These are phyloP conservation scores for Cichorium intybus DNA, from an alignment of 140 eudicot genomes.

Conservation along the genomic window DNA sequence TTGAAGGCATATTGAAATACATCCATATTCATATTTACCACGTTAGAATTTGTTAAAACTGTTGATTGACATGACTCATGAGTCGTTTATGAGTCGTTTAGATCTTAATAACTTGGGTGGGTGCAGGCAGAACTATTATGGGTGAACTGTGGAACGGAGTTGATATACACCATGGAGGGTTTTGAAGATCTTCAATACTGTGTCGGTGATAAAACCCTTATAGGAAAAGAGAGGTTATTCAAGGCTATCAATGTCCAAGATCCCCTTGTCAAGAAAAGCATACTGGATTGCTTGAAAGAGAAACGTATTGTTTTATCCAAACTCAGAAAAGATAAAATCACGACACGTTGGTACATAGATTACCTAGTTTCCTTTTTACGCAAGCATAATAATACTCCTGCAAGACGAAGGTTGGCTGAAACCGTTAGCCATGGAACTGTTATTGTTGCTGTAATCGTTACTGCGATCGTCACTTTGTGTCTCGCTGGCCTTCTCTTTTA, in stretches of 20 bases:
- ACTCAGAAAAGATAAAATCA: constrained; percentile 43
- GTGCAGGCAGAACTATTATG: constrained; percentile 70
- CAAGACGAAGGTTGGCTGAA: constrained; percentile 49
- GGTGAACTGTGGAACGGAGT: constrained; percentile 56
- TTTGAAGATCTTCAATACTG: constrained; percentile 38
- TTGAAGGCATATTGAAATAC: not conserved
- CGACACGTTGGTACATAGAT: constrained; percentile 33
- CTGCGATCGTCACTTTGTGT: constrained; percentile 55
- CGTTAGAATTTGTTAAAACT: not conserved
- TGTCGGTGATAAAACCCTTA: constrained; percentile 15
- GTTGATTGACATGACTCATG: no score
- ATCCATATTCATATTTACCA: no score
- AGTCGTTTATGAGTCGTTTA: no score
- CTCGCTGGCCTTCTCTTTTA: constrained; percentile 44
- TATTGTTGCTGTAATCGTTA: constrained; percentile 50
- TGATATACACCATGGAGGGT: constrained; percentile 49
- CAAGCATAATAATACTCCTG: constrained; percentile 17
- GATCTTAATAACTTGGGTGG: constrained; percentile 19
- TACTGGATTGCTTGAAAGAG: constrained; percentile 54
- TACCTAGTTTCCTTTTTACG: constrained; percentile 27
- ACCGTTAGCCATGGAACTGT: constrained; percentile 38
- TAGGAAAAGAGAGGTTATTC: constrained; percentile 25
- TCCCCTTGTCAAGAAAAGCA: constrained; percentile 47
- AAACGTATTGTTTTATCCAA: constrained; percentile 35
- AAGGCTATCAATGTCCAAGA: constrained; percentile 30